These are phyloP conservation scores for Ceratocystis papillata DNA, from an alignment of 2,329 filamentous ascomycete genomes.

Conservation along the genomic window DNA sequence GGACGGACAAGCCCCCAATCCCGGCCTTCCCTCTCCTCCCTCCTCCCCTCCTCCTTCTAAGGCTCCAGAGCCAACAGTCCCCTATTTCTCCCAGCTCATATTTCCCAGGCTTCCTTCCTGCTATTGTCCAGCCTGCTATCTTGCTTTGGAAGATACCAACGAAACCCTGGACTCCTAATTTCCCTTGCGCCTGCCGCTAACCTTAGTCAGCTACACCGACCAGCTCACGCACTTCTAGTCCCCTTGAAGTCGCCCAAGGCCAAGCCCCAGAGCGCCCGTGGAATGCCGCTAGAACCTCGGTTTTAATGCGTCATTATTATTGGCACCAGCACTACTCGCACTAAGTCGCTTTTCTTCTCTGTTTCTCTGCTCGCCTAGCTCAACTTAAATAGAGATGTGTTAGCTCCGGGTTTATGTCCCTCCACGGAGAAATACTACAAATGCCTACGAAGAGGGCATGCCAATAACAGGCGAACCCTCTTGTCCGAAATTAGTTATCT, in stretches of 20 bases:
- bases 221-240: neutral
- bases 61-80: too few relatives aligned
- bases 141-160: neutral
- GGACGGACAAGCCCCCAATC: too few relatives aligned
- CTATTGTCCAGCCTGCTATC: neutral
- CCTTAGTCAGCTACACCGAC: neutral
- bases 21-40: too few relatives aligned
- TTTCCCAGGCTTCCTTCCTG: too few relatives aligned
- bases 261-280: neutral
- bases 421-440: too few relatives aligned
- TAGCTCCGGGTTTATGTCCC: neutral
- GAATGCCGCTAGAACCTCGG: conserved; percentile 15
- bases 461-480: too few relatives aligned
- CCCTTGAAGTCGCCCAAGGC: neutral
- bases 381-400: conserved; percentile 1
- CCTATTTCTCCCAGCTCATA: too few relatives aligned
- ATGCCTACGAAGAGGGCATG: too few relatives aligned
- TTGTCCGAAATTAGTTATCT: too few relatives aligned
- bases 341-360: too few relatives aligned
- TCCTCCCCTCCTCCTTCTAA: too few relatives aligned
- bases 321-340: neutral
- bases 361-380: too few relatives aligned
- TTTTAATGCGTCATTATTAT: neutral
- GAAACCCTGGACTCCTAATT: neutral
- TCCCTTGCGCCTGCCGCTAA: neutral